phyloP scores from a whole-genome alignment of 2,329 filamentous ascomycete species.

The Stemphylium vesicarium region DNA sequence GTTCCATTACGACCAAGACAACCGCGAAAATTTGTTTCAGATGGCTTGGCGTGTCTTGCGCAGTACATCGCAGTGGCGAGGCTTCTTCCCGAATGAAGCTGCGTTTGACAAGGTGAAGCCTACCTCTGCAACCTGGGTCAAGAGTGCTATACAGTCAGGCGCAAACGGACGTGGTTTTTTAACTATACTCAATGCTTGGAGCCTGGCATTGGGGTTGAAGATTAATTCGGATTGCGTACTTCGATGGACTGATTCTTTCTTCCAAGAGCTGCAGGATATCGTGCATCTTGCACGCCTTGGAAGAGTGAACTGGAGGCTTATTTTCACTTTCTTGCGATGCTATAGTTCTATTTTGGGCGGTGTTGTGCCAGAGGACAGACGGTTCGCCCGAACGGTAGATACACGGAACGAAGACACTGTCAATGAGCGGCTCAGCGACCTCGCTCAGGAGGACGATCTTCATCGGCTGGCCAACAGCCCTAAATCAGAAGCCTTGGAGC shows the following conservation, averaged over 20 bases:
- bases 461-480: not conserved
- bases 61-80: not conserved
- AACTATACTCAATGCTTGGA: constrained; percentile 29
- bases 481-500: not conserved
- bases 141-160: constrained; percentile 5
- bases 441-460: not conserved
- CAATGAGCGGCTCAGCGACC: not conserved
- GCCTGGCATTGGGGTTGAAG: constrained; percentile 26
- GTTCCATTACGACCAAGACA: not conserved
- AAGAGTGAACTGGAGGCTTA: constrained; percentile 22
- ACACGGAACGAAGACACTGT: not conserved
- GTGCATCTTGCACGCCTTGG: constrained; percentile 18
- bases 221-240: constrained; percentile 8
- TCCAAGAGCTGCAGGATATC: constrained; percentile 4
- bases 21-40: not conserved
- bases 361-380: not conserved
- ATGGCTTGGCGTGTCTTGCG: not conserved
- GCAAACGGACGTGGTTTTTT: constrained; percentile 22
- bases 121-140: constrained; percentile 4
- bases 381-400: not conserved
- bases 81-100: not conserved
- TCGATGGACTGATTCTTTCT: constrained; percentile 13
- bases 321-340: constrained; percentile 22
- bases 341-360: constrained; percentile 5
- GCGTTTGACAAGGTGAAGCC: not conserved